A percentile compares a stretch with the other conserved stretches of the same genome.
Conservation (phyloP, 768 basidiomycete species). For the Tricholoma terreum region DNA sequence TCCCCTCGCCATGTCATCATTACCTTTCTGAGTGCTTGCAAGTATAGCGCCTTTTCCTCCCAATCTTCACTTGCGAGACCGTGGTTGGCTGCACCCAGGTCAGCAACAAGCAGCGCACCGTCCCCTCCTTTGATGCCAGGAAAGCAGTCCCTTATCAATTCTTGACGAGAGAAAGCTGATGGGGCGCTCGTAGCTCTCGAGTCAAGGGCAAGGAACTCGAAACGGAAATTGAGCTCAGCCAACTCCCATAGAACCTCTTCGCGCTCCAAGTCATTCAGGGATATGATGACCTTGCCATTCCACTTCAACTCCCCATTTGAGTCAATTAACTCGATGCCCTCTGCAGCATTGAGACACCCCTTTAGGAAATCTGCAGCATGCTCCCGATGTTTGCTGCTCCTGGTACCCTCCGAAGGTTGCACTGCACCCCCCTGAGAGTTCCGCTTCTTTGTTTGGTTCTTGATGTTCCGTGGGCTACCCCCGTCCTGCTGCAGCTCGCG, state of each 20-base stretch:
- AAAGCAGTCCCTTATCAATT: background rate
- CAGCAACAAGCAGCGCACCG: too few species aligned
- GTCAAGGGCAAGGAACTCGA: constrained; percentile 6
- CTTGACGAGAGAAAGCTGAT: background rate
- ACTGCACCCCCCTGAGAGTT: too few species aligned
- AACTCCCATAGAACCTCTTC: constrained; percentile 6
- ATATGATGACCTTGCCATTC: background rate
- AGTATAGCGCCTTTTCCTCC: too few species aligned
- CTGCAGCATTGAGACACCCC: background rate
- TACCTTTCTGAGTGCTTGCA: too few species aligned
- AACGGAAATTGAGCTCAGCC: constrained; percentile 5
- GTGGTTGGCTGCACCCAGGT: too few species aligned
- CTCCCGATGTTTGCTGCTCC: background rate
- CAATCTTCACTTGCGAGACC: too few species aligned
- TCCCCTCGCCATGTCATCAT: background rate
- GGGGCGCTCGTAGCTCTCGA: background rate
- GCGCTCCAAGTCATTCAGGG: background rate
- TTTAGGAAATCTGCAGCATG: constrained; percentile 3
- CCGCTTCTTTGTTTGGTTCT: background rate
- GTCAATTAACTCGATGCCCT: background rate
- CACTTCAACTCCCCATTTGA: too few species aligned
- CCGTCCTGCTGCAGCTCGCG: background rate
- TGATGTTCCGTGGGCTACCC: background rate
- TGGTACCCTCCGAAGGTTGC: background rate
- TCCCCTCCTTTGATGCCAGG: too few species aligned